A percentile compares a stretch with the other conserved stretches of the same genome.
phyloP scores from a whole-genome alignment of 1,284 basidiomycete species.

The Leucoagaricus sp. region DNA sequence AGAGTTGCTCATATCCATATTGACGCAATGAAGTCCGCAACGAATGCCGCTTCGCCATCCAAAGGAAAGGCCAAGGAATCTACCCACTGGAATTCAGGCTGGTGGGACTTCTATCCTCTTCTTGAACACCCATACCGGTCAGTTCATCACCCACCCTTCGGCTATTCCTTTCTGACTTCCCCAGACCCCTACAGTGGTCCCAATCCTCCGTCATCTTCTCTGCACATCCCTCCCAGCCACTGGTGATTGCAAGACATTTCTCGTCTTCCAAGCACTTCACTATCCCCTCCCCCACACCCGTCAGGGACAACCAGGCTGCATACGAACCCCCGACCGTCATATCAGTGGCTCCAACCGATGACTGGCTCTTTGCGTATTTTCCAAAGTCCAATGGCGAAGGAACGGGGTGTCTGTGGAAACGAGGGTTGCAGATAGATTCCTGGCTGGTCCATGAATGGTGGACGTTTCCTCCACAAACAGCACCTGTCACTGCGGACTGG shows the following conservation, averaged over 20 bases:
- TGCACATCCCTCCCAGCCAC: conserved; percentile 59
- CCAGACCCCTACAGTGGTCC: conserved; percentile 72
- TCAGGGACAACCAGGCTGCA: conserved; percentile 43
- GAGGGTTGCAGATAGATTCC: conserved; percentile 53
- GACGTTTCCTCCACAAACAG: conserved; percentile 50
- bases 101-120: conserved; percentile 73
- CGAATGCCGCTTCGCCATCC: conserved; percentile 36
- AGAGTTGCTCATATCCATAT: neutral
- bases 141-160: conserved; percentile 15
- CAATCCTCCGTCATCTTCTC: conserved; percentile 66
- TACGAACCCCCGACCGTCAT: conserved; percentile 68
- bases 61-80: conserved; percentile 57
- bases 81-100: conserved; percentile 58
- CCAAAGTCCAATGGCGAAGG: conserved; percentile 57
- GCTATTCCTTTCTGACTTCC: conserved; percentile 14
- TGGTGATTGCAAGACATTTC: conserved; percentile 64
- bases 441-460: conserved; percentile 67
- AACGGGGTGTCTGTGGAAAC: conserved; percentile 66
- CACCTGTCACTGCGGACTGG: conserved; percentile 65
- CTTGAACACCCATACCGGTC: conserved; percentile 58
- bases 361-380: conserved; percentile 76
- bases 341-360: conserved; percentile 54
- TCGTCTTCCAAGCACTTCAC: conserved; percentile 66
- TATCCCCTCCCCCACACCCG: conserved; percentile 51
- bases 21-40: conserved; percentile 25